A percentile compares a stretch with the other conserved stretches of the same genome.
Conservation (phyloP, 2,329 filamentous ascomycete species). For the Myrmaecium sp. region DNA sequence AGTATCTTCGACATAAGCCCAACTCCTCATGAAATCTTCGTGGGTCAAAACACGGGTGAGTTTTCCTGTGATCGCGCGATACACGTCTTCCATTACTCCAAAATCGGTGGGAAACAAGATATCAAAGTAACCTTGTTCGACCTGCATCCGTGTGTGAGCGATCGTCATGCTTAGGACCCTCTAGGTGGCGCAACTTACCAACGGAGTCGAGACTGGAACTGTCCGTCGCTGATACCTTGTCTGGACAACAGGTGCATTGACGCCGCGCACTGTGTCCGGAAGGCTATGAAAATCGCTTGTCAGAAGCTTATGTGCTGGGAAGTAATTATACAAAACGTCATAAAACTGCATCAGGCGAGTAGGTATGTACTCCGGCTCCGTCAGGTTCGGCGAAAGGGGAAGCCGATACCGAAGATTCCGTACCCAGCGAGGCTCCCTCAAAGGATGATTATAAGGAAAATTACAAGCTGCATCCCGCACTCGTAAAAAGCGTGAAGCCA, state of each 20-base stretch:
- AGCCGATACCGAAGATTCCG: constrained; percentile 45
- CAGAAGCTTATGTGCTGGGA: constrained; percentile 76
- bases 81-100: constrained; percentile 74
- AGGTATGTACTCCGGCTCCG: constrained; percentile 78
- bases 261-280: constrained; percentile 63
- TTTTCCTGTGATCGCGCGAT: constrained; percentile 83
- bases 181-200: constrained; percentile 41
- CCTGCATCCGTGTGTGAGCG: constrained; percentile 31
- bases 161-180: constrained; percentile 1
- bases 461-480: constrained; percentile 59
- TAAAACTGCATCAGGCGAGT: constrained; percentile 96
- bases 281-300: constrained; percentile 82
- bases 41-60: constrained; percentile 73
- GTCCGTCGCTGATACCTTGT: constrained; percentile 76
- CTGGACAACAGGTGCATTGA: constrained; percentile 92
- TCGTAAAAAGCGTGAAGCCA: constrained; percentile 66
- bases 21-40: constrained; percentile 75
- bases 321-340: constrained; percentile 71
- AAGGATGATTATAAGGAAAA: constrained; percentile 43
- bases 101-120: constrained; percentile 98
- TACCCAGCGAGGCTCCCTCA: constrained; percentile 36
- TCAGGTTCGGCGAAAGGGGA: constrained; percentile 61
- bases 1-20: constrained; percentile 84
- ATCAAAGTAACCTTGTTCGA: constrained; percentile 97
- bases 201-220: constrained; percentile 75